phyloP scores from a whole-genome alignment of 495 filamentous ascomycete genomes.

The Rhypophila decipiens region DNA sequence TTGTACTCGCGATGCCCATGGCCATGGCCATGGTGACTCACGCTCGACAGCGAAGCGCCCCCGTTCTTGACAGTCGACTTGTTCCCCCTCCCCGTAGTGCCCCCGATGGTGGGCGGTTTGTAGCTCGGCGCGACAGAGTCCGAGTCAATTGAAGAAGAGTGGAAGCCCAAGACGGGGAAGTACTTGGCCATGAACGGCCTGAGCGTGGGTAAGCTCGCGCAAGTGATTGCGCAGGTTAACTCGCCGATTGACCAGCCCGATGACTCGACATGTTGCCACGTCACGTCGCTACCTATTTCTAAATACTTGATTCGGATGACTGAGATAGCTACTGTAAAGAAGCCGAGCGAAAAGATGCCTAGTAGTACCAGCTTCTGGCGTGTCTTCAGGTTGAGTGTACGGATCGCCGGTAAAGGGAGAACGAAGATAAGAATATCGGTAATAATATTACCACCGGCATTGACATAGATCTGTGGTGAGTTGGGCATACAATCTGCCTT shows the following conservation, averaged over 20 bases:
- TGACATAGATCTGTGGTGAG: slow-evolving; percentile 25
- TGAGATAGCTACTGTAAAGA: slow-evolving; percentile 45
- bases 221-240: slow-evolving; percentile 48
- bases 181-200: slow-evolving; percentile 37
- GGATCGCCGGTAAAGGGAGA: slow-evolving; percentile 26
- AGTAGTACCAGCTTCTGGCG: slow-evolving; percentile 27
- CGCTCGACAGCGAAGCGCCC: too few species aligned
- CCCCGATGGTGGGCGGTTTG: too few species aligned
- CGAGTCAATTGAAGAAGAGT: too few species aligned
- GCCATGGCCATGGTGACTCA: too few species aligned
- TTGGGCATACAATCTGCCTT: slow-evolving; percentile 19
- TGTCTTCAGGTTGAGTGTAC: slow-evolving; percentile 33
- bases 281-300: slow-evolving; percentile 33
- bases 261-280: slow-evolving; percentile 45
- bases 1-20: too few species aligned
- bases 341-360: slow-evolving; percentile 32
- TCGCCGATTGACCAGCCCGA: slow-evolving; percentile 50
- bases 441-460: slow-evolving; percentile 31
- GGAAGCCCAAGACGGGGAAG: slow-evolving; percentile 18
- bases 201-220: slow-evolving; percentile 44
- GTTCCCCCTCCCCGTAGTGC: too few species aligned
- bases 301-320: slow-evolving; percentile 42
- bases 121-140: too few species aligned
- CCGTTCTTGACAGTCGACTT: too few species aligned
- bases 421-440: slow-evolving; percentile 31